Conservation (phyloP, 2,329 filamentous ascomycete genomes). For the Aspergillus proliferans region DNA sequence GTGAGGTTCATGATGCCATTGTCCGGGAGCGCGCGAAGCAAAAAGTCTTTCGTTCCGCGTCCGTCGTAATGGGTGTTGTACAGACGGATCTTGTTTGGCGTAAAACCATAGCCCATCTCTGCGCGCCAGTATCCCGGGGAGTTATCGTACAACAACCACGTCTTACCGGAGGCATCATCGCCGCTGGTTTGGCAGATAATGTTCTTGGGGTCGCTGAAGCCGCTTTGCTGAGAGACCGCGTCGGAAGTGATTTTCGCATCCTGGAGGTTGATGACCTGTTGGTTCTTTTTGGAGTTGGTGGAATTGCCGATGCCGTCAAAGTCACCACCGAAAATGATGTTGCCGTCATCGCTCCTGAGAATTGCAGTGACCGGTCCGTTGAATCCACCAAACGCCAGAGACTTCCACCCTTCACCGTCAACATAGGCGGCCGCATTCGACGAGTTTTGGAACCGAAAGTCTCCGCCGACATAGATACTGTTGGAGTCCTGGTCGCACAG, state of each 20-base stretch:
- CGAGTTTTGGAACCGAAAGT: slow-evolving; percentile 72
- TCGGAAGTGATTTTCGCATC: slow-evolving; percentile 67
- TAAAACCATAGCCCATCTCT: slow-evolving; percentile 73
- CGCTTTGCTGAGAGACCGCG: slow-evolving; percentile 54
- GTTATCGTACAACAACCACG: slow-evolving; percentile 74
- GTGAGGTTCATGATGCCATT: slow-evolving; percentile 95
- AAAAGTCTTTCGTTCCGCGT: slow-evolving; percentile 80
- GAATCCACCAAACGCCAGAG: slow-evolving; percentile 86
- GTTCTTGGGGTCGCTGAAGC: slow-evolving; percentile 69
- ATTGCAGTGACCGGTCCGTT: slow-evolving; percentile 90
- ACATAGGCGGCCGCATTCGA: slow-evolving; percentile 86
- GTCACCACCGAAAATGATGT: slow-evolving; percentile 84
- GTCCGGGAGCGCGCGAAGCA: slow-evolving; percentile 77
- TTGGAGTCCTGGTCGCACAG: slow-evolving; percentile 71
- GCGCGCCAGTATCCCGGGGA: slow-evolving; percentile 77
- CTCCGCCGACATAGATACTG: slow-evolving; percentile 86
- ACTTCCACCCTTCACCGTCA: slow-evolving; percentile 61
- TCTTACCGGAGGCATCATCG: slow-evolving; percentile 63
- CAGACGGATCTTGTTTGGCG: slow-evolving; percentile 77
- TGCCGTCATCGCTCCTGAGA: slow-evolving; percentile 67
- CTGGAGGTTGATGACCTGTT: slow-evolving; percentile 76
- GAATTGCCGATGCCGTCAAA: slow-evolving; percentile 86
- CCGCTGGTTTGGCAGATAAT: slow-evolving; percentile 73
- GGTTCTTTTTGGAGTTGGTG: slow-evolving; percentile 52
- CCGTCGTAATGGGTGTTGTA: slow-evolving; percentile 82